These are phyloP conservation scores for Paralagenidium karlingii DNA, from an alignment of 352 stramenopile genomes.

Conservation along the genomic window DNA sequence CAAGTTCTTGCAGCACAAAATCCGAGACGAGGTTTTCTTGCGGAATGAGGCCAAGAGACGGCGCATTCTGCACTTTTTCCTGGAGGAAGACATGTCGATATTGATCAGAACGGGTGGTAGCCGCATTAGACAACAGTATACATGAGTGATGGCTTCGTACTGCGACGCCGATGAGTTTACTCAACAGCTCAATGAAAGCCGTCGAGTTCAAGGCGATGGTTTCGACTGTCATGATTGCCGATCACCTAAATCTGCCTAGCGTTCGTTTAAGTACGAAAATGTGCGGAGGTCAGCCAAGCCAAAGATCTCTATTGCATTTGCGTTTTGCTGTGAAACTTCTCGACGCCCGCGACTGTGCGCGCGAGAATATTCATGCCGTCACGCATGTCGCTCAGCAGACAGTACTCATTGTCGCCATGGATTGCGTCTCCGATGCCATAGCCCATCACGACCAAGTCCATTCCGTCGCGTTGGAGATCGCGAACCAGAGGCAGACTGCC, in stretches of 20 bases:
- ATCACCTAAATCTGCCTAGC: slow-evolving; percentile 22
- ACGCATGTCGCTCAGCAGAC: slow-evolving; percentile 74
- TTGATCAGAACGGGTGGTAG: slow-evolving; percentile 21
- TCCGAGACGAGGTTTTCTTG: slow-evolving; percentile 83
- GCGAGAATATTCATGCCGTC: slow-evolving; percentile 81
- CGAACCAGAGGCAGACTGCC: slow-evolving; percentile 69
- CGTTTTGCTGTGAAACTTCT: slow-evolving; percentile 12
- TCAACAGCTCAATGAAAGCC: slow-evolving; percentile 70
- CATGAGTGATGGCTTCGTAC: slow-evolving; percentile 20
- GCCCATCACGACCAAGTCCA: slow-evolving; percentile 63
- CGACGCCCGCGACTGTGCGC: slow-evolving; percentile 65
- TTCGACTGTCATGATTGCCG: slow-evolving; percentile 30
- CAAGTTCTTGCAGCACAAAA: slow-evolving; percentile 74
- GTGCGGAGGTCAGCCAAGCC: too few relatives aligned
- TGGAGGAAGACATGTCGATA: slow-evolving; percentile 19
- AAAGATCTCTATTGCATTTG: slow-evolving; percentile 43
- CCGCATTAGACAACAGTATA: background rate
- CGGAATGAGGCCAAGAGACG: slow-evolving; percentile 53
- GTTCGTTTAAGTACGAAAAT: too few relatives aligned
- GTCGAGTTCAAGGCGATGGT: slow-evolving; percentile 54
- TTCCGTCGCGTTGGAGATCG: slow-evolving; percentile 58
- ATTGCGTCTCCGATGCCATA: slow-evolving; percentile 79
- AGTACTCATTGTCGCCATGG: slow-evolving; percentile 90
- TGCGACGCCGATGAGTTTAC: slow-evolving; percentile 74
- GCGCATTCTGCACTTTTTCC: slow-evolving; percentile 62